Conservation (phyloP, 768 basidiomycete genomes). For the Tricholoma flavovirens region DNA sequence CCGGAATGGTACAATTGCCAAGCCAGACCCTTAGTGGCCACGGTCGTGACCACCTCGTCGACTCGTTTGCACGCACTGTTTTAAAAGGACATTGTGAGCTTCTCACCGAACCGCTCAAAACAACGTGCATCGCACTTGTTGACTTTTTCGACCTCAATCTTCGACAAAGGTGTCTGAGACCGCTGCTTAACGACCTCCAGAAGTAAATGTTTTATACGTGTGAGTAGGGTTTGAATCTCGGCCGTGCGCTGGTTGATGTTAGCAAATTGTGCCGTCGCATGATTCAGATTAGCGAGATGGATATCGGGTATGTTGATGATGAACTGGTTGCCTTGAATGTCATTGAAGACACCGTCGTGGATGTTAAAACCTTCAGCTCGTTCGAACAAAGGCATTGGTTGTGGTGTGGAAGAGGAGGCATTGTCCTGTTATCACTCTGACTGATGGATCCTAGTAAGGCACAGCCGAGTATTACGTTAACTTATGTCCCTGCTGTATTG, state of each 20-base stretch:
- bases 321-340: not conserved
- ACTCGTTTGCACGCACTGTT: not conserved
- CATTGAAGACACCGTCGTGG: not conserved
- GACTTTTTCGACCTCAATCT: not conserved
- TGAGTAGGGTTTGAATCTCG: not conserved
- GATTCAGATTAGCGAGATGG: not conserved
- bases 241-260: not conserved
- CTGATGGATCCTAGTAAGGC: too few species aligned
- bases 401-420: too few species aligned
- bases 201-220: not conserved
- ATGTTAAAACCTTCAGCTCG: too few species aligned
- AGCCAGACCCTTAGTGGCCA: not conserved
- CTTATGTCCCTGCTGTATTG: too few species aligned
- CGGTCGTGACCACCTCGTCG: not conserved
- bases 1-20: not conserved
- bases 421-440: too few species aligned
- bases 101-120: not conserved
- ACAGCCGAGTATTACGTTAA: too few species aligned
- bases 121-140: not conserved
- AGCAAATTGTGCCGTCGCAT: not conserved
- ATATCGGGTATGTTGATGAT: not conserved
- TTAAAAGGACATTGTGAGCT: not conserved
- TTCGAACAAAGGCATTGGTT: too few species aligned
- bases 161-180: not conserved
- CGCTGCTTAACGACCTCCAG: not conserved